Base-by-base conservation (phyloP, 2,329 filamentous ascomycete species). In the Colletotrichum viniferum region DNA sequence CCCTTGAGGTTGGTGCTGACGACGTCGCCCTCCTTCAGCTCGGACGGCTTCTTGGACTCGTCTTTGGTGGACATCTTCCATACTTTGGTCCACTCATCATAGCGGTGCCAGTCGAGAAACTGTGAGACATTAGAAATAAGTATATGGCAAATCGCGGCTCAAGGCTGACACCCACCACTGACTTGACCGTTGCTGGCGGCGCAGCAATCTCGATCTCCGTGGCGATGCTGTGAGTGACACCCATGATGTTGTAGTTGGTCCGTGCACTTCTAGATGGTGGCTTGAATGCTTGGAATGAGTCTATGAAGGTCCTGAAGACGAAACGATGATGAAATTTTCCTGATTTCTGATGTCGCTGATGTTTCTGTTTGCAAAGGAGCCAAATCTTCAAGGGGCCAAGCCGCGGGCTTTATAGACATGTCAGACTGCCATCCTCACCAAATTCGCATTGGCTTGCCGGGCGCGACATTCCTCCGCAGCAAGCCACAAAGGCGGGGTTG, bases 151-250 rank as follows among this genome's bases (percentile, higher is more conserved):
- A n/a, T n/a, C n/a, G n/a, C n/a, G n/a, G n/a, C n/a, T n/a, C n/a
- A n/a, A n/a, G n/a, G n/a, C n/a, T n/a, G n/a, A n/a, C n/a, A n/a
- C n/a, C n/a, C n/a, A 69, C 66, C 21, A 69, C 67, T n/a, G 67
- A 69, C 1, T 18, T 30, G 1, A 69, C 67, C 0, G 24, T 69
- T 13, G 55, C 67, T 16, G 67, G 67, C 13, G 55, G n/a, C 24
- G 67, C 67, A 28, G 55, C 67, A 43, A 69, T 69, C 67, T 69
- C 67, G 13, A 69, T 0, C 38, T 69, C 55, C 3, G 67, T 69
- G 0, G 21, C 34, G n/a, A 62, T 13, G 24, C 67, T 69, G 18
- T 62, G 48, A 0, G 55, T 28, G 10, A 30, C 7, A n/a, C 67
- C 67, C 67, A 28, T 24, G 10, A 58, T 58, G 24, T 12, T 30